These are phyloP conservation scores for Crithidia expoeki DNA, from an alignment of 208 protist species.

Conservation along the genomic window DNA sequence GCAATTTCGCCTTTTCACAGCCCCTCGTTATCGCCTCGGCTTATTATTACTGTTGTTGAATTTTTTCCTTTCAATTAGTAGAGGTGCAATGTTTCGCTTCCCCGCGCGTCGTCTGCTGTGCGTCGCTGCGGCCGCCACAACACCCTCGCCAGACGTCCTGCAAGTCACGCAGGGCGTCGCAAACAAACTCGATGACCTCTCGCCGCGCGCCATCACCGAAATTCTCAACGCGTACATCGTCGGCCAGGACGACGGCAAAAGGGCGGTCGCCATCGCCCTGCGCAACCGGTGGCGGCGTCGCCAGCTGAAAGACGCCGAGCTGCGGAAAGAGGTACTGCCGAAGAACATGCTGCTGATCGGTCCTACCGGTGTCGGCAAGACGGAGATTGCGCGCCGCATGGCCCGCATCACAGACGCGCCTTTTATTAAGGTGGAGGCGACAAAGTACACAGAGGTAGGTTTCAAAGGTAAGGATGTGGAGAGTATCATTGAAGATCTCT, in stretches of 20 bases:
- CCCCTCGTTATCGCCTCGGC: too few relatives aligned
- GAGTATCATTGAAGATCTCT: conserved; percentile 96
- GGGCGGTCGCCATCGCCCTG: conserved; percentile 96
- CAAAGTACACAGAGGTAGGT: conserved; percentile 97
- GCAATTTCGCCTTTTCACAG: too few relatives aligned
- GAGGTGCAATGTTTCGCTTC: conserved; percentile 72
- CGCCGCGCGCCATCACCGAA: conserved; percentile 89
- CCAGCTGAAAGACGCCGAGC: conserved; percentile 71
- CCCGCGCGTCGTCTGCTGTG: conserved; percentile 43
- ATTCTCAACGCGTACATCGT: conserved; percentile 97
- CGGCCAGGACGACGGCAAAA: conserved; percentile 95
- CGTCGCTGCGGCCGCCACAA: conserved; percentile 47
- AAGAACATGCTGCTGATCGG: conserved; percentile 96
- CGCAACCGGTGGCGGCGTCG: conserved; percentile 94
- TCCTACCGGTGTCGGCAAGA: conserved; percentile 94
- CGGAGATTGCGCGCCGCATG: conserved; percentile 96
- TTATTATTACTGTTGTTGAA: too few relatives aligned
- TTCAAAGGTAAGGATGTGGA: conserved; percentile 98
- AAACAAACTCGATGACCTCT: conserved; percentile 80
- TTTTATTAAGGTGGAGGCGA: conserved; percentile 98
- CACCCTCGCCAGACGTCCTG: conserved; percentile 65
- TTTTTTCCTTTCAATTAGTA: too few relatives aligned
- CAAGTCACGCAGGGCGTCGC: conserved; percentile 51
- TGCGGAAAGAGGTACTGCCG: conserved; percentile 88
- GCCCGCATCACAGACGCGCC: conserved; percentile 96